Percentiles rank a stretch among this genome's conserved stretches.
Evolutionary conservation across 352 stramenopile species (phyloP).

Genomic region (Blastocystis sp.): DNA sequence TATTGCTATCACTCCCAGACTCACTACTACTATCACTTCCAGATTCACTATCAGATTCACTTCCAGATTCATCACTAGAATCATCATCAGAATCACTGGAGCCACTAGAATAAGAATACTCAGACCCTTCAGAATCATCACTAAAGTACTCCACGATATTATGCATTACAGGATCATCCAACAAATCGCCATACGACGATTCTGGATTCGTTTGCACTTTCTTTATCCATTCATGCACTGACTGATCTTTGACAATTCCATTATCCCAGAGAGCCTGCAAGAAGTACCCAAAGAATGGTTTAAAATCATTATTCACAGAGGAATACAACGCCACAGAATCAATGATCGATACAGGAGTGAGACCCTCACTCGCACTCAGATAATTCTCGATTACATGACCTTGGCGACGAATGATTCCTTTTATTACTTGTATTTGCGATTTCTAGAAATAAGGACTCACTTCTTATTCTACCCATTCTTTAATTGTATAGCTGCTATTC

Average conservation of each 20-base stretch:
- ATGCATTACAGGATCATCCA: slow-evolving; percentile 2
- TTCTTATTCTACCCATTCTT: not conserved
- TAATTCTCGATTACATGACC: not conserved
- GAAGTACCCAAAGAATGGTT: slow-evolving; percentile 40
- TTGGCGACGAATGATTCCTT: not conserved
- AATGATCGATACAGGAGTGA: not conserved
- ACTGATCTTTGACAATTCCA: not conserved
- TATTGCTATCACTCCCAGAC: too few relatives aligned
- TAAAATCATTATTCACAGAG: not conserved
- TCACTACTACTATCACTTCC: not conserved
- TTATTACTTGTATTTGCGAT: not conserved
- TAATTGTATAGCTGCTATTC: not conserved
- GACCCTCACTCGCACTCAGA: not conserved
- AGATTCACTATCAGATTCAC: not conserved
- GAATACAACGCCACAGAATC: slow-evolving; percentile 7
- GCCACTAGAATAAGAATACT: not conserved
- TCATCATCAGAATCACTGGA: not conserved
- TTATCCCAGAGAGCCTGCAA: slow-evolving; percentile 27
- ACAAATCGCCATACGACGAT: not conserved
- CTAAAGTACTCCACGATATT: slow-evolving; percentile 22
- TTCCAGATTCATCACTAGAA: not conserved
- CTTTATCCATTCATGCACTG: not conserved
- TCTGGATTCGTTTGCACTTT: not conserved
- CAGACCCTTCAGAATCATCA: not conserved
- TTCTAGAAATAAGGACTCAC: not conserved